A percentile compares a stretch with the other conserved stretches of the same genome.
Evolutionary conservation across 2,329 filamentous ascomycete species (phyloP).

Genomic region (Trichoderma sp.): DNA sequence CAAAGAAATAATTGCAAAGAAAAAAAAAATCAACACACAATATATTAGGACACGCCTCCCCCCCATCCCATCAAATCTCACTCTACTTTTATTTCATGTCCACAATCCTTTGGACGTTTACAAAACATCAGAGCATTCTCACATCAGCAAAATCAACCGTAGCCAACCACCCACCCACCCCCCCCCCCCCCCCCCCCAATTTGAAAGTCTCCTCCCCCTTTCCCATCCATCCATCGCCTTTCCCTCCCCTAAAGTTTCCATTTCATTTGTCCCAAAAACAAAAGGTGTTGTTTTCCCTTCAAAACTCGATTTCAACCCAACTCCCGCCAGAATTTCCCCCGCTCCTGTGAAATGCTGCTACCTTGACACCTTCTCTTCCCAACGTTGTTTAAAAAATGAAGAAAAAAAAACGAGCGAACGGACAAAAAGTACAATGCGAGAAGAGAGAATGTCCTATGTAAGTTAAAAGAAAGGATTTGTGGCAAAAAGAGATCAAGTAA

Average conservation of each 20-base stretch:
- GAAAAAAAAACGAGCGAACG: neutral
- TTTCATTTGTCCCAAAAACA: slow-evolving; percentile 6
- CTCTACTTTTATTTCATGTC: slow-evolving; percentile 16
- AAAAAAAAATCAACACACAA: neutral
- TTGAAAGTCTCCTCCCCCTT: neutral
- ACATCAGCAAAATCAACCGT: slow-evolving; percentile 11
- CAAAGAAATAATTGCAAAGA: neutral
- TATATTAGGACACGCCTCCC: slow-evolving; percentile 10
- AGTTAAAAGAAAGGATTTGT: neutral
- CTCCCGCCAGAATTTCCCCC: slow-evolving; percentile 13
- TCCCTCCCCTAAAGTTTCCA: neutral
- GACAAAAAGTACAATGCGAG: slow-evolving; percentile 15
- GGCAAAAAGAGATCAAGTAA: neutral
- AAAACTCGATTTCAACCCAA: slow-evolving; percentile 5
- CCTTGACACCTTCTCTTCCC: slow-evolving; percentile 9
- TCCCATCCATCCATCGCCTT: neutral
- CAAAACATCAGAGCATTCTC: slow-evolving; percentile 15
- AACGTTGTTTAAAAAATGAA: neutral
- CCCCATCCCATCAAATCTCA: neutral
- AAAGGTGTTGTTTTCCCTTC: neutral
- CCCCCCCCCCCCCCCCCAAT: too few species aligned
- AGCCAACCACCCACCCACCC: slow-evolving; percentile 4
- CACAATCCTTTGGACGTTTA: slow-evolving; percentile 5
- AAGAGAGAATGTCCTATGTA: slow-evolving; percentile 16
- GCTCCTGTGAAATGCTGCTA: slow-evolving; percentile 14